Evolutionary conservation across 2,329 filamentous ascomycete genomes (phyloP).

Genomic region (Teratosphaeria zuluensis): DNA sequence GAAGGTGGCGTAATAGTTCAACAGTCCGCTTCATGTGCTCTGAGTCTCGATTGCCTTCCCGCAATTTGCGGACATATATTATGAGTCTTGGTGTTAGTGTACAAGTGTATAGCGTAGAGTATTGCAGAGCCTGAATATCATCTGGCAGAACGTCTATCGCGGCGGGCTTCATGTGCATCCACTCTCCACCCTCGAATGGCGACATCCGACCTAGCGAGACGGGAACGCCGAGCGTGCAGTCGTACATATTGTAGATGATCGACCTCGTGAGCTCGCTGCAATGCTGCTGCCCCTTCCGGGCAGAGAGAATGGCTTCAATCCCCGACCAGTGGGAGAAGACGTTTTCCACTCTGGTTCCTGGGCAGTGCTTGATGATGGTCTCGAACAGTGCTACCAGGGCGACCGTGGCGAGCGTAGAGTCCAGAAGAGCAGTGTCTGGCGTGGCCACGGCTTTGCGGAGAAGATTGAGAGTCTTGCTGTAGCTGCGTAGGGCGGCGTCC

Average conservation of each 20-base stretch:
- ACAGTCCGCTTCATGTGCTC: not conserved
- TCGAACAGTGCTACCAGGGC: not conserved
- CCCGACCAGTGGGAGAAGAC: not conserved
- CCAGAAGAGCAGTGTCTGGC: not conserved
- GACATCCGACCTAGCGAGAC: not conserved
- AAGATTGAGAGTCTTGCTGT: not conserved
- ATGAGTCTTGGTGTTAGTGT: not conserved
- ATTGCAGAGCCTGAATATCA: not conserved
- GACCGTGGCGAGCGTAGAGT: not conserved
- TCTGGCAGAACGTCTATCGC: not conserved
- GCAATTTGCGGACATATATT: not conserved
- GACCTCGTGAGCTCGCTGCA: not conserved
- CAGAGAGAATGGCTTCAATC: not conserved
- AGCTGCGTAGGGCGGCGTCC: not conserved
- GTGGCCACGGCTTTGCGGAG: not conserved
- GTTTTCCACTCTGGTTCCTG: not conserved
- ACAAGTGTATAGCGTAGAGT: not conserved
- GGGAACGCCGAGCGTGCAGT: not conserved
- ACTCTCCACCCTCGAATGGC: not conserved
- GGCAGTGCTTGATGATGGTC: not conserved
- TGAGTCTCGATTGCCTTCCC: not conserved
- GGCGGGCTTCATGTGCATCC: not conserved
- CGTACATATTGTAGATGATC: not conserved
- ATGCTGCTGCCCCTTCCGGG: not conserved
- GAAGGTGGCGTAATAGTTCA: not conserved